These are phyloP conservation scores for Priceomyces castillae DNA, from an alignment of 805 yeast species.

Conservation along the genomic window DNA sequence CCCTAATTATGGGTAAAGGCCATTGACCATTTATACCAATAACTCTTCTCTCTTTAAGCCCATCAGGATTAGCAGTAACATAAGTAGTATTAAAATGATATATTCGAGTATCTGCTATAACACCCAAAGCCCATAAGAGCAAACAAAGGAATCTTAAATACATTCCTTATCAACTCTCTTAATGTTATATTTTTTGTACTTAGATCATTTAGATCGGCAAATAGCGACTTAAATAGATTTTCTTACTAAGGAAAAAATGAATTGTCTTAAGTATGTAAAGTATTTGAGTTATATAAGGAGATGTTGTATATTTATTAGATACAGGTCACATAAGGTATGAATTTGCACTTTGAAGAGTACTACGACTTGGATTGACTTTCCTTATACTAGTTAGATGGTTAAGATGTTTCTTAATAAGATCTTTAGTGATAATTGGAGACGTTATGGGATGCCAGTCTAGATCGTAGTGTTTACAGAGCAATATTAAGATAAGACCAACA, in stretches of 20 bases:
- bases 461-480: conserved; percentile 48
- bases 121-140: conserved; percentile 5
- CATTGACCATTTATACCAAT: conserved; percentile 55
- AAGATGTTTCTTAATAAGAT: conserved; percentile 53
- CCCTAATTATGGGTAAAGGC: conserved; percentile 43
- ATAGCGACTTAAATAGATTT: no score
- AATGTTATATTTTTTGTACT: no score
- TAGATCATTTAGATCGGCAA: no score
- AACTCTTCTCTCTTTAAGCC: conserved; percentile 46
- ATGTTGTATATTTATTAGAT: no score
- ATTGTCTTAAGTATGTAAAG: no score
- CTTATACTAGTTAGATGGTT: conserved; percentile 45
- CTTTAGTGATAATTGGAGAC: conserved; percentile 40
- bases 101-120: conserved; percentile 28
- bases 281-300: no score
- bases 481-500: conserved; percentile 53
- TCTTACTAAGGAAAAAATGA: no score
- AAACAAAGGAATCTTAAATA: not conserved
- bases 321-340: conserved; percentile 25
- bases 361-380: conserved; percentile 72
- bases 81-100: conserved; percentile 38
- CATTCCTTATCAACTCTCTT: no score
- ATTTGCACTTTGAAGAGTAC: conserved; percentile 72
- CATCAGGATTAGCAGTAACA: conserved; percentile 55
- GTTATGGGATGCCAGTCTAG: conserved; percentile 33